Base-by-base conservation (phyloP, 106 monocot genomes). In the Gastrodia elata region DNA sequence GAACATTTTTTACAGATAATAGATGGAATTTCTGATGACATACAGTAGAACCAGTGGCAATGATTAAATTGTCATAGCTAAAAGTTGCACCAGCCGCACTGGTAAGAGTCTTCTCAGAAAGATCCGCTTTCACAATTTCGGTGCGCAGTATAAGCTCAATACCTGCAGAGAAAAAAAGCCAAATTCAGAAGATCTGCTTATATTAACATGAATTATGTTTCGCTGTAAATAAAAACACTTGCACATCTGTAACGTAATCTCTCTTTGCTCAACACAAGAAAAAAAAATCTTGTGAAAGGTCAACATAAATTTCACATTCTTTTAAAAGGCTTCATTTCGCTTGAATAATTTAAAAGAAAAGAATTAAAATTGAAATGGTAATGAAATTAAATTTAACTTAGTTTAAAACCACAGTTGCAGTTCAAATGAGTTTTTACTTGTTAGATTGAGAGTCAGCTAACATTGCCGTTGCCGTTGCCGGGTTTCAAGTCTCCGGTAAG, bases 31-130 rank as follows among this genome's bases (percentile, higher is more conserved):
- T 37, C 37, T 38, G 52, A 82, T 38, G 52, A 82, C 78, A 42
- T 82, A 92, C 95, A 43, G 95, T 83, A 58, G 95, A 91, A 13
- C 95, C 95, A 76, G 95, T 96, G 43, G 95, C 95, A 76, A 96
- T 92, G 79, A 96, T 82, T 78, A 96, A 73, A 57, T 68, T 81
- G 14, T 92, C 89, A 76, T 84, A 96, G 3, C 85, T 87, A 76
- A 89, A 96, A 38, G 75, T 81, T 71, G 77, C 59, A 49, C 87
- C 95, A 86, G 83, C 41, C 72, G 87, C 83, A 76, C 89, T 90
- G 0, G 78, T 82, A 10, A 96, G 87, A 71, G 84, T 68, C 80
- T 96, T 92, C 39, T 85, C 85, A 77, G 83, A 68, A 74, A 96
- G 72, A 76, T 96, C 87, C 22, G 89, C 91, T 65, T 87, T 89